Conservation (phyloP, 495 filamentous ascomycete genomes). For the Thozetella sp. region DNA sequence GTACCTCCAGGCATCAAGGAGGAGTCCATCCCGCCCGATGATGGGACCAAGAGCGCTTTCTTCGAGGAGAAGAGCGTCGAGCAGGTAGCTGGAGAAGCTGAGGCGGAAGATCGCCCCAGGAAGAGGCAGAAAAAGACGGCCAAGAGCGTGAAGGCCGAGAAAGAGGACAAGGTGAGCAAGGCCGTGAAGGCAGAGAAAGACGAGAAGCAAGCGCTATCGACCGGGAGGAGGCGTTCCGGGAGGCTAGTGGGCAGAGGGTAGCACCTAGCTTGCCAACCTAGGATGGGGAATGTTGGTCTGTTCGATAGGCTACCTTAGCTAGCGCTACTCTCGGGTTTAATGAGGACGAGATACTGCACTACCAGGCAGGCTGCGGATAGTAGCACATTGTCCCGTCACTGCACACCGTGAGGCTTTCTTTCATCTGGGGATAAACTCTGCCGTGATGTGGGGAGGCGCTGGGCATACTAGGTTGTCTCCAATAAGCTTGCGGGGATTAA, state of each 20-base stretch:
- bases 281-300: not conserved
- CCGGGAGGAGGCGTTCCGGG: conserved; percentile 33
- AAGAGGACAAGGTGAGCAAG: not conserved
- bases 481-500: too few relatives aligned
- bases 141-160: conserved; percentile 6
- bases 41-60: conserved; percentile 24
- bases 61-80: conserved; percentile 16
- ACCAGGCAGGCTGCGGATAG: too few relatives aligned
- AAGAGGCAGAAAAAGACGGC: conserved; percentile 10
- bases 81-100: conserved; percentile 3
- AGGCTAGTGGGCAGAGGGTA: conserved; percentile 19
- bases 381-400: too few relatives aligned
- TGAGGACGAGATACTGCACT: too few relatives aligned
- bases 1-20: conserved; percentile 28
- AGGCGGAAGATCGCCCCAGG: conserved; percentile 3
- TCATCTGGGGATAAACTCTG: too few relatives aligned
- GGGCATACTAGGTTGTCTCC: too few relatives aligned
- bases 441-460: too few relatives aligned
- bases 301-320: too few relatives aligned
- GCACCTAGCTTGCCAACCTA: not conserved
- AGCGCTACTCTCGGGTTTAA: too few relatives aligned
- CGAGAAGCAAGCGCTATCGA: not conserved
- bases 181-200: conserved; percentile 13
- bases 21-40: conserved; percentile 23
- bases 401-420: too few relatives aligned